Base-by-base conservation (phyloP, 139 green algal genomes). In the Chlamydomonas asymmetrica region DNA sequence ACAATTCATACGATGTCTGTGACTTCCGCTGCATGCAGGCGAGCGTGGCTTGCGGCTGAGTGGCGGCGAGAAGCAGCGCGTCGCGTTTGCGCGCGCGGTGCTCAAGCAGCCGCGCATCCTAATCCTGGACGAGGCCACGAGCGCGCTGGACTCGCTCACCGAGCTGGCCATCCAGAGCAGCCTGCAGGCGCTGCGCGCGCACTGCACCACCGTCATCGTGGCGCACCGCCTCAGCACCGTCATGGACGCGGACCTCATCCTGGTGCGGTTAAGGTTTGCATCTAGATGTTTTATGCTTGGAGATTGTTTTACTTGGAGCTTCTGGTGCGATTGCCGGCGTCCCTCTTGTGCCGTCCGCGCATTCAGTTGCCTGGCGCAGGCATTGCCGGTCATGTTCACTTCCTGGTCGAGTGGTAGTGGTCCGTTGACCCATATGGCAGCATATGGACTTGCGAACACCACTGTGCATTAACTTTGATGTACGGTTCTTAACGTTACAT, bases 151-250 rank as follows among this genome's bases (percentile, higher is more conserved):
- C 75, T 86, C 70, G 49, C 63, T 91, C 43, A 93, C 87, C 22
- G 87, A 91, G 83, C 71, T 64, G n/a, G 37, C 76, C 13, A 88
- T 91, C 34, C 84, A 91, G 67, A 62, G 32, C 32, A 73, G 41
- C 35, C 75, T 91, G 77, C 34, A 71, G 23, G 65, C 63, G 31
- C 75, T 94, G 48, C 66, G 73, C 27, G 48, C 39, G 3, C 40
- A 78, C 3, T 84, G 86, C 39, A 94, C 93, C 6, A 95, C 87
- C 27, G 67, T 97, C 34, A 89, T 97, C 25, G 86, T 98, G n/a
- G 93, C 93, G 35, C 93, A 98, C 72, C 80, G 93, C n/a, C 83
- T 98, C 38, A 90, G 74, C 64, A 97, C 93, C 25, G 85, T 97
- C 35, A 89, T 90, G 76, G 87, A 92, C 69, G 88, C 92, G 5